Evolutionary conservation across 345 rosid species (phyloP).

Genomic region (Noccaea caerulescens): DNA sequence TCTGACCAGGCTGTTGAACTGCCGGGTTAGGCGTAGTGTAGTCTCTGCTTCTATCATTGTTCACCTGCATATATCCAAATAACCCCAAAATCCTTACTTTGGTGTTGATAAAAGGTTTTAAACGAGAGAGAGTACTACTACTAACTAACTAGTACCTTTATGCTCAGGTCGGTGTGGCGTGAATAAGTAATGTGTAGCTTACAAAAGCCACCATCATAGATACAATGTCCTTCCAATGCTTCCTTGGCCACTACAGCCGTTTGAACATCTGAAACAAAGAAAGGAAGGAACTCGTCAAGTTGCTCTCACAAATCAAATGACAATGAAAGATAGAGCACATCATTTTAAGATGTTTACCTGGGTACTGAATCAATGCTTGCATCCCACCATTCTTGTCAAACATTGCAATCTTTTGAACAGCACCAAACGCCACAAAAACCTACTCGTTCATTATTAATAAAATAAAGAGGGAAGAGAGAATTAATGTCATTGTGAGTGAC

Average conservation of each 20-base stretch:
- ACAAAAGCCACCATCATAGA: slow-evolving; percentile 97
- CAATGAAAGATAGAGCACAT: neutral
- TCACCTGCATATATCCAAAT: slow-evolving; percentile 56
- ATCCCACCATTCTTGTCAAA: slow-evolving; percentile 97
- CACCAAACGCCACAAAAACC: slow-evolving; percentile 95
- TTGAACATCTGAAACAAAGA: slow-evolving; percentile 72
- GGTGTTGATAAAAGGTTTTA: neutral
- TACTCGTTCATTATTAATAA: slow-evolving; percentile 24
- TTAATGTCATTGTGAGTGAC: slow-evolving; percentile 6
- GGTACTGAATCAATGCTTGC: slow-evolving; percentile 87
- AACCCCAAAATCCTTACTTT: neutral
- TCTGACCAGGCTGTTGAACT: slow-evolving; percentile 56
- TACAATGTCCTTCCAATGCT: slow-evolving; percentile 98
- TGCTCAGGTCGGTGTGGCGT: slow-evolving; percentile 94
- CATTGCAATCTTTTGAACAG: slow-evolving; percentile 98
- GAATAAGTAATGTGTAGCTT: slow-evolving; percentile 96
- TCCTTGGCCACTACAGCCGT: slow-evolving; percentile 93
- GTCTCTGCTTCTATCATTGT: slow-evolving; percentile 93
- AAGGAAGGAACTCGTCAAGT: neutral
- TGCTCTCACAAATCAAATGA: neutral
- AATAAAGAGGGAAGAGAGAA: neutral
- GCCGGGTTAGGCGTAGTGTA: slow-evolving; percentile 69
- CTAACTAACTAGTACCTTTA: slow-evolving; percentile 56
- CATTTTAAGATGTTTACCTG: slow-evolving; percentile 48
- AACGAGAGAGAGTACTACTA: neutral